A percentile compares a stretch with the other conserved stretches of the same genome.
These are phyloP conservation scores for Sedum album DNA, from an alignment of 164 flowering plant genomes.

Conservation along the genomic window DNA sequence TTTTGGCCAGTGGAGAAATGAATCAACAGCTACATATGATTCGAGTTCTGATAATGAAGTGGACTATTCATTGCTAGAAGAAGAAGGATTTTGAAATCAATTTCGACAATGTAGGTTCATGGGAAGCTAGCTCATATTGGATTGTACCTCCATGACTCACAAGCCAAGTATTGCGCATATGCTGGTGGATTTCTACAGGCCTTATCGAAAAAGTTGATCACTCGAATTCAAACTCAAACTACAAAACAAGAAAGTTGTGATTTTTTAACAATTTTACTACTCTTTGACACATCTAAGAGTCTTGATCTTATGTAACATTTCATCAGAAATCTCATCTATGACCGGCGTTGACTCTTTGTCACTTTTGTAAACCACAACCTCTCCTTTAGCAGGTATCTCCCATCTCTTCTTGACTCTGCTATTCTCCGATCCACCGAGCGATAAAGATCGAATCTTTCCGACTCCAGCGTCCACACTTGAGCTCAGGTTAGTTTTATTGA, in stretches of 20 bases:
- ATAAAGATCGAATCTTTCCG: conserved; percentile 1
- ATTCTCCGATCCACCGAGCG: neutral
- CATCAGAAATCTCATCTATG: neutral
- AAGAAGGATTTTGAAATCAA: too few species aligned
- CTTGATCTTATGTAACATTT: neutral
- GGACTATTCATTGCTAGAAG: too few species aligned
- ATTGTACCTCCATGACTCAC: too few species aligned
- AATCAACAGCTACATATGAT: too few species aligned
- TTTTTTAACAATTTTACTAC: neutral
- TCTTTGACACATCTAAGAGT: neutral
- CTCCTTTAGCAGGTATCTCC: neutral
- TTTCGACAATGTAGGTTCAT: too few species aligned
- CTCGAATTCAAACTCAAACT: too few species aligned
- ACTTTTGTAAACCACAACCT: neutral
- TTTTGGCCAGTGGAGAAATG: conserved; percentile 15
- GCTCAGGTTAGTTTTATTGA: neutral
- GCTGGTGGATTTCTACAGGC: too few species aligned
- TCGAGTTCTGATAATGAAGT: too few species aligned
- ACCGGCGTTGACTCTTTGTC: neutral
- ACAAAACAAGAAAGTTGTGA: too few species aligned
- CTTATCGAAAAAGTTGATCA: too few species aligned
- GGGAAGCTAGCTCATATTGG: too few species aligned
- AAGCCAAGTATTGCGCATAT: too few species aligned
- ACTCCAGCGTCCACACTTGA: neutral
- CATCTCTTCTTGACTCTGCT: conserved; percentile 1